These are phyloP conservation scores for Ceratonia siliqua DNA, from an alignment of 306 rosid genomes.

Conservation along the genomic window DNA sequence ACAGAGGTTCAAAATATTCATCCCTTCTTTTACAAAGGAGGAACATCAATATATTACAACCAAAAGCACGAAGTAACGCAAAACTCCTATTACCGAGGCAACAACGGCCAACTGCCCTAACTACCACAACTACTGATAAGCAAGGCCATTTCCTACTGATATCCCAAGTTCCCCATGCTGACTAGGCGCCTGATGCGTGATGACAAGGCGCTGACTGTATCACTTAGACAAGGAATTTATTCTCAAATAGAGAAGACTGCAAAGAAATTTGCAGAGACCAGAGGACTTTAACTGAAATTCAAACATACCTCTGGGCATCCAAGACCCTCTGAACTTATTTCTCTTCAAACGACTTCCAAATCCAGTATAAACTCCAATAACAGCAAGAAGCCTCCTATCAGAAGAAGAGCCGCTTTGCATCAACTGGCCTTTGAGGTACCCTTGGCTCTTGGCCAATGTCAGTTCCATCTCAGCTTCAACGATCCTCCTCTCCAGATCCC, in stretches of 20 bases:
- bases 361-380: slow-evolving; percentile 95
- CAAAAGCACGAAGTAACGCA: no score
- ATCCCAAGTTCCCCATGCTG: no score
- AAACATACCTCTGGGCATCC: slow-evolving; percentile 96
- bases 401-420: slow-evolving; percentile 58
- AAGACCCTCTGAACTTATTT: slow-evolving; percentile 83
- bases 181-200: no score
- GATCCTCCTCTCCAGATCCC: slow-evolving; percentile 92
- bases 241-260: background rate
- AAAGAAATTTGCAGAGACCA: background rate
- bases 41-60: no score
- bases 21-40: no score
- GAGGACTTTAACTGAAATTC: slow-evolving; percentile 10
- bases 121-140: no score
- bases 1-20: no score
- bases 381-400: slow-evolving; percentile 75
- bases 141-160: no score
- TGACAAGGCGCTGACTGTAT: no score
- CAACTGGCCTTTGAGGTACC: slow-evolving; percentile 69
- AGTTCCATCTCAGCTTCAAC: slow-evolving; percentile 96
- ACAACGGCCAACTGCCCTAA: no score
- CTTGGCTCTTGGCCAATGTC: slow-evolving; percentile 94
- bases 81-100: no score
- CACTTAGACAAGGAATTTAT: slow-evolving; percentile 22
- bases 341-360: slow-evolving; percentile 86